Evolutionary conservation across 2,329 filamentous ascomycete species (phyloP), one percentile per base, ranked within the genome.

Genomic region (Macrophomina phaseolina): DNA sequence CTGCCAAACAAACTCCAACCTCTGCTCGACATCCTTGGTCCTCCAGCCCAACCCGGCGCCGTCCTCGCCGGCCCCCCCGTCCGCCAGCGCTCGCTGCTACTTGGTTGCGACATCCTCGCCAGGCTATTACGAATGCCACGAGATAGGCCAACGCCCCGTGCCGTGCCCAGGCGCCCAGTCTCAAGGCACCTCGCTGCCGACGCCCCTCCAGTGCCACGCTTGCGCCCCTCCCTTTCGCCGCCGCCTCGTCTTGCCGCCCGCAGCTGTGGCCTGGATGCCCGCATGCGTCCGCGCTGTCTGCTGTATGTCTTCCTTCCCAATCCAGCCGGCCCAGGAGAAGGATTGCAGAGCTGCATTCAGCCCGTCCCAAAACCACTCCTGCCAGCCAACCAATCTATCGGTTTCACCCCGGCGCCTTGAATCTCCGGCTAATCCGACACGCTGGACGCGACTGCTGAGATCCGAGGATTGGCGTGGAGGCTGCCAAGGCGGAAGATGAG

Each of bases 381-480:
- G 9, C 40, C n/a, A 40, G 28, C 55, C 28, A 48, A 42, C 58
- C 45, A 49, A 49, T 23, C 58, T 36, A 36, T 38, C 45, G 58
- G 42, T 49, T 49, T 36, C 58, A 48, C n/a, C 45, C n/a, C 9
- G 8, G 16, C 52, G 52, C 32, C 52, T 38, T 5, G 32, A 61
- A 61, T 61, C 6, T 36, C 56, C 56, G 56, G 40, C 56, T 60
- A 32, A 60, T 60, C 55, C 40, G 56, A 34, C n/a, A 42, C 42
- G 28, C n/a, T 12, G 56, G 42, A 16, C 38, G 53, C 23, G 53
- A 23, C 23, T 61, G 30, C 32, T 62, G 42, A 62, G 58, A 62
- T 62, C 30, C 45, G 58, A 30, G 12, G 40, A 46, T 48, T 42
- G 55, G 38, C 38, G 38, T 14, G 30, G 30, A 30, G 30, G 42